These are phyloP conservation scores for Clavariopsis aquatica DNA, from an alignment of 495 filamentous ascomycete species.

Conservation along the genomic window DNA sequence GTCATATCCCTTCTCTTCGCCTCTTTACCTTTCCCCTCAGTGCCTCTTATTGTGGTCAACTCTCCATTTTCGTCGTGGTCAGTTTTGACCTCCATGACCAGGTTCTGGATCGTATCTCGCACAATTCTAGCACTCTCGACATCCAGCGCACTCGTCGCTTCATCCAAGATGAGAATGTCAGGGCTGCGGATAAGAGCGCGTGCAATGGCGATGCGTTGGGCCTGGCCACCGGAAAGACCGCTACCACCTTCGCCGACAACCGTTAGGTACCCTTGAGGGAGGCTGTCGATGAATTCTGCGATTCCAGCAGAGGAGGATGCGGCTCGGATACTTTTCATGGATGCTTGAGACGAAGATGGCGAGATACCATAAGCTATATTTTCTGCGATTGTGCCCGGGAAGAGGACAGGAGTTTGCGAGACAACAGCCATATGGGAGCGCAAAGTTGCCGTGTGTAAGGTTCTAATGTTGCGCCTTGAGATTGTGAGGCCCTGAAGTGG, in stretches of 20 bases:
- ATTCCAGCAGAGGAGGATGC: conserved; percentile 73
- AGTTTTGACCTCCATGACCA: conserved; percentile 46
- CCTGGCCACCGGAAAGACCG: conserved; percentile 78
- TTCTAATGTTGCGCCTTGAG: conserved; percentile 54
- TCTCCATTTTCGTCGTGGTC: neutral
- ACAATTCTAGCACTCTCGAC: conserved; percentile 66
- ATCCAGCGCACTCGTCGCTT: conserved; percentile 83
- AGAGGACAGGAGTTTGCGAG: conserved; percentile 75
- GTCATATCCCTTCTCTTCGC: conserved; percentile 47
- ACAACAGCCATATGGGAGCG: conserved; percentile 73
- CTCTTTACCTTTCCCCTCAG: conserved; percentile 27
- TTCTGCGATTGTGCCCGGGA: conserved; percentile 66
- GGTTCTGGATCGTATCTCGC: conserved; percentile 58
- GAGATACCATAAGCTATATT: conserved; percentile 83
- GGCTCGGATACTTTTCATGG: conserved; percentile 47
- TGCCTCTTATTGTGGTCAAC: neutral
- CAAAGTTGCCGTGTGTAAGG: conserved; percentile 62
- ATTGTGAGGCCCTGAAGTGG: conserved; percentile 54
- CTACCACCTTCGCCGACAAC: conserved; percentile 75
- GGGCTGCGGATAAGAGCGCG: conserved; percentile 73
- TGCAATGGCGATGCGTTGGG: conserved; percentile 79
- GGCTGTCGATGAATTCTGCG: conserved; percentile 74
- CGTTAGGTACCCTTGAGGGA: conserved; percentile 74
- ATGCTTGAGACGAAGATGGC: conserved; percentile 51
- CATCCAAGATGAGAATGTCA: conserved; percentile 76